Base-by-base conservation (phyloP, 495 filamentous ascomycete genomes). In the Penicillium coffeae region DNA sequence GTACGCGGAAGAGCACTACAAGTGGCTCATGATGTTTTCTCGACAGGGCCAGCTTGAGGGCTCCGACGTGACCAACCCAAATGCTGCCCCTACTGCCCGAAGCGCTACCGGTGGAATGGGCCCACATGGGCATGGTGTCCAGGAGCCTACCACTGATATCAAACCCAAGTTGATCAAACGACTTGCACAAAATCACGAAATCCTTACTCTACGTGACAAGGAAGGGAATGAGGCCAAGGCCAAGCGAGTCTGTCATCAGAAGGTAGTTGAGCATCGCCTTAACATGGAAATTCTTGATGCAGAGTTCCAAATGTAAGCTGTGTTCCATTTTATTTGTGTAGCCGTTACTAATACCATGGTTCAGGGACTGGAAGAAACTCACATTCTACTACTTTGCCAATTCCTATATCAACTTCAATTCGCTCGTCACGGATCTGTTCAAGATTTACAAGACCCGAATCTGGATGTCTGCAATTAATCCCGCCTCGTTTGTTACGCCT, bases 401-500 rank as follows among this genome's bases (percentile, higher is more conserved):
- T 59, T 83, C 88, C 0, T 98, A 98, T 64, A 95, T 98, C 76
- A 96, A 97, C 69, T 98, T 98, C 76, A 98, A 97, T 66, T 87
- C 88, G 0, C 79, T 98, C 14, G 92, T 98, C 49, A 95, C 90
- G 0, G 94, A 97, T 65, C 78, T 98, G 18, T 98, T 97, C 78
- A 96, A 96, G 63, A 90, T 96, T 49, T 98, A 95, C 74, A 98
- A 98, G 73, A 95, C 91, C 15, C 82, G 93, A 45, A 97, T 98
- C 62, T 98, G 93, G 93, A 95, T 98, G 90, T 96, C 90, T 4
- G 92, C 93, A 7, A 94, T 98, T 71, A 98, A 98, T 60, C 94
- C 93, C 2, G 93, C 93, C 6, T 95, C 92, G 1, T 96, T 96
- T 65, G 89, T 90, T n/a, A 91, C 88, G 43, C 68, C 70, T 2